Evolutionary conservation across 352 stramenopile species (phyloP).

Genomic region (Phytophthora megakarya): DNA sequence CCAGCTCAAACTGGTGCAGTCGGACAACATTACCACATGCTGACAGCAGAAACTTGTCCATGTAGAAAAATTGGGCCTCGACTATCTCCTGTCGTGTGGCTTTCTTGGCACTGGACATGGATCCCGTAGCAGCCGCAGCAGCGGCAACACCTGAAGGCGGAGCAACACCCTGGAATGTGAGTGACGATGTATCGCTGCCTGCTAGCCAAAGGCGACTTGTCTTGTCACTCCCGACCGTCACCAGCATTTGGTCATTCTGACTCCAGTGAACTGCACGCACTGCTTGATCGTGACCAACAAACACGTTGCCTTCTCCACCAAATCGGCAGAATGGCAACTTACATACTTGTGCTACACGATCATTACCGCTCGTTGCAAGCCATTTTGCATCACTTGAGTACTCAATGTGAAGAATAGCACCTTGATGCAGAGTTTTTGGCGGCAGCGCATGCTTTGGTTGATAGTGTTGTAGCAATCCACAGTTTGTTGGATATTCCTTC

Average conservation of each 20-base stretch:
- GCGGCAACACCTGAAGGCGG: slow-evolving; percentile 36
- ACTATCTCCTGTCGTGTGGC: slow-evolving; percentile 57
- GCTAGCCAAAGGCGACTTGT: slow-evolving; percentile 72
- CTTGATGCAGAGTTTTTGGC: slow-evolving; percentile 58
- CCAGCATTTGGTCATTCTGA: slow-evolving; percentile 68
- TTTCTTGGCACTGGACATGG: slow-evolving; percentile 54
- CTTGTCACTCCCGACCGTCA: slow-evolving; percentile 74
- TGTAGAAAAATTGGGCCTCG: slow-evolving; percentile 84
- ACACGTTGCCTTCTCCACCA: slow-evolving; percentile 68
- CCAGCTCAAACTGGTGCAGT: slow-evolving; percentile 78
- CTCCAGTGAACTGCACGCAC: slow-evolving; percentile 76
- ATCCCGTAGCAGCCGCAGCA: slow-evolving; percentile 35
- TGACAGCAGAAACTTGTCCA: slow-evolving; percentile 88
- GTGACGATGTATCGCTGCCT: slow-evolving; percentile 63
- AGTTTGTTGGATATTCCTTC: slow-evolving; percentile 78
- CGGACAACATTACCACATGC: slow-evolving; percentile 65
- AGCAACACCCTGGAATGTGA: slow-evolving; percentile 54
- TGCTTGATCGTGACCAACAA: slow-evolving; percentile 69
- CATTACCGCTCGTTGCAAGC: slow-evolving; percentile 68
- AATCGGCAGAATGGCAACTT: slow-evolving; percentile 77
- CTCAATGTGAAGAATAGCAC: slow-evolving; percentile 77
- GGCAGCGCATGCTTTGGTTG: slow-evolving; percentile 60
- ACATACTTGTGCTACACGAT: slow-evolving; percentile 66
- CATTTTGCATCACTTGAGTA: slow-evolving; percentile 79
- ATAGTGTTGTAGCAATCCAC: slow-evolving; percentile 59